A percentile compares a stretch with the other conserved stretches of the same genome.
Evolutionary conservation across 306 rosid genomes (phyloP).

Genomic region (Nissolia schottii): DNA sequence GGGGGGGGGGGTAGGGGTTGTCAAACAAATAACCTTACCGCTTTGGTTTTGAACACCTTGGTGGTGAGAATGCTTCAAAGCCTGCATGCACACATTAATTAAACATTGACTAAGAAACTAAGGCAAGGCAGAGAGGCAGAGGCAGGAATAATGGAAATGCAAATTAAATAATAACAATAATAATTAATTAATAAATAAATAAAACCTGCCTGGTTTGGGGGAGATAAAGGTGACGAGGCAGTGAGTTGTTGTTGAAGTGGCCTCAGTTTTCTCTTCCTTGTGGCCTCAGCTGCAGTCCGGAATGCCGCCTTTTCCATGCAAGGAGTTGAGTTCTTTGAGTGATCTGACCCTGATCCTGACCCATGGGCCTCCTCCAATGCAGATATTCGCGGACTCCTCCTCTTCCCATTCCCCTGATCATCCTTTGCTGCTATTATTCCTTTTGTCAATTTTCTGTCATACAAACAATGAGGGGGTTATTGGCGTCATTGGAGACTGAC

Average conservation of each 20-base stretch:
- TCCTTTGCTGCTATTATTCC: conserved; percentile 24
- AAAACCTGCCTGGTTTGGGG: conserved; percentile 30
- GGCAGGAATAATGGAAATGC: too few relatives aligned
- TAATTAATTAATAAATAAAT: too few relatives aligned
- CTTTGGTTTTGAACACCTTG: conserved; percentile 26
- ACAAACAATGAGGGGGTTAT: too few relatives aligned
- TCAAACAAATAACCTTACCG: conserved; percentile 6
- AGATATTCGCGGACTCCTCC: conserved; percentile 53
- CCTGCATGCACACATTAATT: conserved; percentile 27
- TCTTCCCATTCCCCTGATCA: too few relatives aligned
- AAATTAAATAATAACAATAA: too few relatives aligned
- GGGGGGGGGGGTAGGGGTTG: background rate
- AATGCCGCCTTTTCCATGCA: conserved; percentile 23
- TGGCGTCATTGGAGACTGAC: too few relatives aligned
- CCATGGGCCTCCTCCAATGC: conserved; percentile 29
- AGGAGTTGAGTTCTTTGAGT: too few relatives aligned
- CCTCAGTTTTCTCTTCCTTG: conserved; percentile 35
- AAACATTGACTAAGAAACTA: background rate
- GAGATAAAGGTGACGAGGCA: conserved; percentile 5
- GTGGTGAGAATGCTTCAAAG: conserved; percentile 8
- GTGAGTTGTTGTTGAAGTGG: conserved; percentile 25
- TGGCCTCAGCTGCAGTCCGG: conserved; percentile 37
- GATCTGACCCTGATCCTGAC: too few relatives aligned
- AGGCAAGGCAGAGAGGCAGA: too few relatives aligned
- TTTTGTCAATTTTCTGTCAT: conserved; percentile 32